Conservation (phyloP, 176 grass and related monocot species). For the Dendrocalamus sinicus region DNA sequence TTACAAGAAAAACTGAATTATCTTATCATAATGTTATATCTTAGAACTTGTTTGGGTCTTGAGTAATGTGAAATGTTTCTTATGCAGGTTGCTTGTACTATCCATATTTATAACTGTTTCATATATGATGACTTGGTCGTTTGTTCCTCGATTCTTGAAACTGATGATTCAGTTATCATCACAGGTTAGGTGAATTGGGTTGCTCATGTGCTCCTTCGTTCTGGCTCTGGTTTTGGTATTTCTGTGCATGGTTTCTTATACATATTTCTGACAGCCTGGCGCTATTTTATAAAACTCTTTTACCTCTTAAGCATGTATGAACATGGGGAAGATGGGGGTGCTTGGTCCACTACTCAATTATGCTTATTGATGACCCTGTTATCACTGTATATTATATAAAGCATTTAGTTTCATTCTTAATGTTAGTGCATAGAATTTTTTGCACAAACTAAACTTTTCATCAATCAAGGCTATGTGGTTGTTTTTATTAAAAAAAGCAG, state of each 20-base stretch:
- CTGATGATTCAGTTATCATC: conserved; percentile 98
- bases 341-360: background rate
- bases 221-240: conserved; percentile 4
- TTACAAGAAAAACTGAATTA: conserved; percentile 18
- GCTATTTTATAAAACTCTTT: background rate
- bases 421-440: background rate
- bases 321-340: background rate
- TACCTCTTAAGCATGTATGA: background rate
- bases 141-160: conserved; percentile 96
- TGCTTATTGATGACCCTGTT: conserved; percentile 1
- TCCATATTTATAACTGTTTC: conserved; percentile 82
- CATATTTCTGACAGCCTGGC: conserved; percentile 27
- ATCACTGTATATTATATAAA: background rate
- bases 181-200: conserved; percentile 67
- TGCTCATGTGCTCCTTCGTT: conserved; percentile 22
- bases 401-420: background rate
- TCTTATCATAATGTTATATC: conserved; percentile 2
- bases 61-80: conserved; percentile 44
- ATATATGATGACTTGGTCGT: conserved; percentile 91
- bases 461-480: background rate
- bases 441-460: background rate
- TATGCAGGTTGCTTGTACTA: conserved; percentile 82
- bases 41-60: background rate
- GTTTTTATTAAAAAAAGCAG: background rate
- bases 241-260: conserved; percentile 24